Conservation (phyloP, 2,329 filamentous ascomycete genomes). For the Alternaria atra region DNA sequence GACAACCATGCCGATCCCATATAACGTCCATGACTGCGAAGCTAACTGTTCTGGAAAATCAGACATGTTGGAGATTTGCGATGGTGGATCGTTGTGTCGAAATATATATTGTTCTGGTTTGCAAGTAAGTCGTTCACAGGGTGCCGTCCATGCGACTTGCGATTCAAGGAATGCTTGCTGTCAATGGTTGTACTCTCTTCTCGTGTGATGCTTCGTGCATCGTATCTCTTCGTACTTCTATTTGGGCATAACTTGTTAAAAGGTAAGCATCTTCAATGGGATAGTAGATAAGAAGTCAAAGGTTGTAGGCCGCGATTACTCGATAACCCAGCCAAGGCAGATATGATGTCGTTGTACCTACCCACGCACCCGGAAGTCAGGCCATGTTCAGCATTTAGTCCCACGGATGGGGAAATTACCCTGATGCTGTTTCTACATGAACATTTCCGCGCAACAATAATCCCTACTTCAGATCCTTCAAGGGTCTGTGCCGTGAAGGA, state of each 20-base stretch:
- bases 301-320: not conserved
- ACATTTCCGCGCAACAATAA: slow-evolving; percentile 11
- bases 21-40: slow-evolving; percentile 41
- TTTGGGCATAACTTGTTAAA: not conserved
- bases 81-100: not conserved
- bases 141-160: not conserved
- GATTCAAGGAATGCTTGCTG: not conserved
- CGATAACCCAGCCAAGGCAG: not conserved
- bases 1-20: slow-evolving; percentile 39
- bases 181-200: not conserved
- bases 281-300: not conserved
- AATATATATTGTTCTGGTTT: not conserved
- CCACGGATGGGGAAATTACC: not conserved
- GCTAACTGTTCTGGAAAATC: slow-evolving; percentile 31
- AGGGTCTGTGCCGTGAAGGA: slow-evolving; percentile 4
- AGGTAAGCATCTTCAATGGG: not conserved
- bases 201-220: not conserved
- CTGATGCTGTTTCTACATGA: slow-evolving; percentile 7
- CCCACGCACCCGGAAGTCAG: not conserved
- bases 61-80: not conserved
- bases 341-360: not conserved
- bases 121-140: not conserved
- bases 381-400: slow-evolving; percentile 3
- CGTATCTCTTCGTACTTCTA: not conserved
- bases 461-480: not conserved